Evolutionary conservation across 805 yeast species (phyloP).

Genomic region (Metschnikowia hibisci): DNA sequence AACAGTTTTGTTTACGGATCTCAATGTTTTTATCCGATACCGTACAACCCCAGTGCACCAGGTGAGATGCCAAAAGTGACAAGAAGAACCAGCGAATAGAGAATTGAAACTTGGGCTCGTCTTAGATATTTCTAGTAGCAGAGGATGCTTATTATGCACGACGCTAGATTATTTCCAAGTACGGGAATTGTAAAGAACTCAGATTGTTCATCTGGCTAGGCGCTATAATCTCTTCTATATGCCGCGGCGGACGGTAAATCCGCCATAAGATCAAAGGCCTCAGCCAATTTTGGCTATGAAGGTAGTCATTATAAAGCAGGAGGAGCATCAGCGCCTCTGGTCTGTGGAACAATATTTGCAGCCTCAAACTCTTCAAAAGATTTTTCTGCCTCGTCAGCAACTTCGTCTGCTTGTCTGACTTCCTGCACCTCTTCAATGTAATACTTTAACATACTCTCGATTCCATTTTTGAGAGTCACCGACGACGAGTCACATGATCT

Average conservation of each 20-base stretch:
- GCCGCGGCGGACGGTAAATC: background rate
- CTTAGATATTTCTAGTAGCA: no score
- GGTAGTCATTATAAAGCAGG: conserved; percentile 11
- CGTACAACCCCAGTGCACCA: background rate
- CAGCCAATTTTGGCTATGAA: background rate
- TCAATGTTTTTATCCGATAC: conserved; percentile 1
- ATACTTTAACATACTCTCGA: conserved; percentile 66
- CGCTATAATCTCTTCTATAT: background rate
- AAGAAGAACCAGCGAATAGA: background rate
- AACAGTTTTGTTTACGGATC: background rate
- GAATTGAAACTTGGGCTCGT: no score
- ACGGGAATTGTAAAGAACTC: no score
- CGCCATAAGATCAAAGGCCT: background rate
- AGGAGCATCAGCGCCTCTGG: conserved; percentile 22
- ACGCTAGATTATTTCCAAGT: no score
- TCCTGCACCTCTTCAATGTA: conserved; percentile 64
- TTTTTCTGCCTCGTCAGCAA: conserved; percentile 14
- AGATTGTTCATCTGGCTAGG: background rate
- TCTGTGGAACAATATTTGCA: conserved; percentile 23
- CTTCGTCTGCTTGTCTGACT: conserved; percentile 51
- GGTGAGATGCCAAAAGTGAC: background rate
- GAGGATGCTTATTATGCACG: no score
- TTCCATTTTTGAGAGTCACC: conserved; percentile 64
- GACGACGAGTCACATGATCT: conserved; percentile 67
- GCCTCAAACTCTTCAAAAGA: conserved; percentile 21